Base-by-base conservation (phyloP, 768 basidiomycete genomes). In the Psilocybe cyanescens region DNA sequence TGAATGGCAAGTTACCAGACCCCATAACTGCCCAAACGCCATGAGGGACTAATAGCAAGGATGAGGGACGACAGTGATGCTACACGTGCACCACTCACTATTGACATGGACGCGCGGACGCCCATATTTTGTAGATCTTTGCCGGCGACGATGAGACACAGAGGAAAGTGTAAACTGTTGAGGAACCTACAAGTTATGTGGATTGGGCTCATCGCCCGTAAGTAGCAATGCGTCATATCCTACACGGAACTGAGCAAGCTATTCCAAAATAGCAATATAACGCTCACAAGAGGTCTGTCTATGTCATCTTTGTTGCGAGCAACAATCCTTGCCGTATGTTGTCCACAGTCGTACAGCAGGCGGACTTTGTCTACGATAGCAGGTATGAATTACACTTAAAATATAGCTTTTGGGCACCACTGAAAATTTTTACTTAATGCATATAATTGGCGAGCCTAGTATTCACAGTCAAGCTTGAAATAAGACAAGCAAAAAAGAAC, bases 151-250 rank as follows among this genome's bases (percentile, higher is more conserved):
- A 44, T 30, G 44, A 46, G 14, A 9, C 4, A 17, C 24, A 45
- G 39, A 41, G 37, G 8, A 39, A 9, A 33, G 50, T 29, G 11
- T 16, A 28, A 39, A 30, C 14, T 17, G n/a, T 55, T 24, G 16
- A 53, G 30, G 33, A 6, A 72, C 83, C 31, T 63, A 89, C 88
- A 94, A 75, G 92, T 87, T 61, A 92, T 74, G 68, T 94, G 92
- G 51, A 95, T 92, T 4, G 92, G 92, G 64, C 88, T 90, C 91
- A 95, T 93, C 0, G 91, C 91, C n/a, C 92, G 84, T 8, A 94
- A 76, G 65, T 89, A 91, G 58, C 87, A 90, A 72, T 94, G 89
- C 0, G 92, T 92, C 90, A 94, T 92, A 68, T 94, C 86, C 83
- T 90, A 60, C 1, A 24, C 29, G 28, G 50, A 3, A 31, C 8